Base-by-base conservation (phyloP, 192 early-diverging fungal genomes). In the Coemansia sp. region DNA sequence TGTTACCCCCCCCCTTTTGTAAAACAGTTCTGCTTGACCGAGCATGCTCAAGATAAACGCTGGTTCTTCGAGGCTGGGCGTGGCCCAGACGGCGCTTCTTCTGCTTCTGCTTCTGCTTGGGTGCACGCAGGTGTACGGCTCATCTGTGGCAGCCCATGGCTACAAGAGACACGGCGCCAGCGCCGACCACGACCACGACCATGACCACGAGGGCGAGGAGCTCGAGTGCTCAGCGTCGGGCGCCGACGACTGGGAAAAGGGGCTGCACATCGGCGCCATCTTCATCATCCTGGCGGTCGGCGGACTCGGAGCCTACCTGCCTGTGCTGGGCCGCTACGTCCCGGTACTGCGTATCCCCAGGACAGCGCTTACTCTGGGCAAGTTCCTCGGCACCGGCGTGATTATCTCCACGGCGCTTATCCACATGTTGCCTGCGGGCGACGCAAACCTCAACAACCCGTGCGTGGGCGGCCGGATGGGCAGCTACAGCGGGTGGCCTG, bases 321-420 rank as follows among this genome's bases (percentile, higher is more conserved):
- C 86, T 2, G 68, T 88, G 8, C 57, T 86, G 11, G 75, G 77
- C 18, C 70, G 53, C 34, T 74, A 66, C 45, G 64, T 77, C 23
- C 74, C 67, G 0, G 23, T n/a, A 13, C 66, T 73, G 42, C 68
- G 46, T 50, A 61, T 83, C 16, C 71, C 84, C 19, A 64, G 68
- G 18, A 62, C 50, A 0, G 66, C 69, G 9, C 69, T 88, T 36
- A 82, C 82, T 1, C 63, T 80, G 23, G 81, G 80, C 30, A 83
- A 83, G 63, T 83, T 81, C 39, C 83, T 88, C n/a, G 86, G 86
- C 24, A 83, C 85, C 4, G 90, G 90, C 23, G 85, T 92, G 5
- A 90, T 92, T 51, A 66, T 90, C n/a, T 77, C 90, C 0, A 92
- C 90, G 9, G 86, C 85, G 10, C 83, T 92, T 14, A 86, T 92